These are phyloP conservation scores for Fusarium luffae DNA, from an alignment of 2,329 filamentous ascomycete genomes.

Conservation along the genomic window DNA sequence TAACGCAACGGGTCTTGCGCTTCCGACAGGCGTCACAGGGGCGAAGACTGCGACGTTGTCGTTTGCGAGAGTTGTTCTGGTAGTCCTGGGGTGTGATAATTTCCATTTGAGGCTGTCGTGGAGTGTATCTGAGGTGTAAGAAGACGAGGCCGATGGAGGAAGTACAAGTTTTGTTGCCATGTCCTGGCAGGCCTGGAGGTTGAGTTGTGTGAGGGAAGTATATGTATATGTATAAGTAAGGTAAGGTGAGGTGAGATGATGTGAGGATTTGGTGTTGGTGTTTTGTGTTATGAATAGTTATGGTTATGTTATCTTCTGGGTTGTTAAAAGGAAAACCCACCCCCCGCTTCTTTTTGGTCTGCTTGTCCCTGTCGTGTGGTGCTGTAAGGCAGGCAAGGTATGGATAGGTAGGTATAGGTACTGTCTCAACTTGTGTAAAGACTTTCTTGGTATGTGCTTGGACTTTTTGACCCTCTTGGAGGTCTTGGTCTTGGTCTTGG, in stretches of 20 bases:
- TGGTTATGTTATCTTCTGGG: conserved; percentile 4
- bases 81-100: conserved; percentile 49
- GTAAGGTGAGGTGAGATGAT: not conserved
- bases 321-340: conserved; percentile 5
- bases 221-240: not conserved
- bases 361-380: conserved; percentile 15
- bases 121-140: conserved; percentile 4
- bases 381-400: not conserved
- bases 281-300: not conserved
- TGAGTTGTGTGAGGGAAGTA: not conserved
- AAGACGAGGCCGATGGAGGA: conserved; percentile 6
- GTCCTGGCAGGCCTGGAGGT: not conserved
- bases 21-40: conserved; percentile 51
- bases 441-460: conserved; percentile 19
- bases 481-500: not conserved
- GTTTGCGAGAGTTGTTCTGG: conserved; percentile 46
- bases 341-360: conserved; percentile 23
- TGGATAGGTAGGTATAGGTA: not conserved
- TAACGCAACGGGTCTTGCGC: conserved; percentile 50
- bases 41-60: conserved; percentile 45
- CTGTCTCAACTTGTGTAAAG: conserved; percentile 10
- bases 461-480: not conserved
- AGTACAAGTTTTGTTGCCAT: conserved; percentile 4
- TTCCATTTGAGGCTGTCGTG: conserved; percentile 44
- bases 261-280: not conserved